Conservation (phyloP, 139 green algal genomes). For the Closterium sp. region DNA sequence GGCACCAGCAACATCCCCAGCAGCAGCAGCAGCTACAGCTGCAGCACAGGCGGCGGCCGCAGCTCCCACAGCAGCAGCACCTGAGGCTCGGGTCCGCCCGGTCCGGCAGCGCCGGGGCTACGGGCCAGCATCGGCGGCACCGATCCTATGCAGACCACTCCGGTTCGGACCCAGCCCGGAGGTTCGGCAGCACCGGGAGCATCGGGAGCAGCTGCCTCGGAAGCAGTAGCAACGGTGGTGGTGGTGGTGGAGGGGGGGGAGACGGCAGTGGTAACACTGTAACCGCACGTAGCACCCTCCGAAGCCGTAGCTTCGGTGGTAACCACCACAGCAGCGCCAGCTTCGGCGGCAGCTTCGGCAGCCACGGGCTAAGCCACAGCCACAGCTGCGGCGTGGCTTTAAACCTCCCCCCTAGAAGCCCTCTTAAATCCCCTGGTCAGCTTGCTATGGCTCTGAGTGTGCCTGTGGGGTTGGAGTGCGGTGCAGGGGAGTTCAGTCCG, state of each 20-base stretch:
- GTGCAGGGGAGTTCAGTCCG: background rate
- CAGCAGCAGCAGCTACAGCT: background rate
- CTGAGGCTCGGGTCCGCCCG: background rate
- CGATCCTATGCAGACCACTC: background rate
- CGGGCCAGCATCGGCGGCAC: too few relatives aligned
- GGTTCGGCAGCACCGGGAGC: background rate
- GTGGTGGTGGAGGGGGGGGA: background rate
- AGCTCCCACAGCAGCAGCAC: background rate
- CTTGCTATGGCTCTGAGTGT: background rate
- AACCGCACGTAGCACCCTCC: background rate
- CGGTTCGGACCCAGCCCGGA: background rate
- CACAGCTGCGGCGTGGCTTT: background rate
- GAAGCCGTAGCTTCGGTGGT: background rate
- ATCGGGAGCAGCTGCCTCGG: background rate
- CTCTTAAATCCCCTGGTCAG: background rate
- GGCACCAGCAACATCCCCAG: background rate
- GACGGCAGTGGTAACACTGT: background rate
- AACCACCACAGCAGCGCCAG: background rate
- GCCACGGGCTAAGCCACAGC: background rate
- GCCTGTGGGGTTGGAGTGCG: background rate
- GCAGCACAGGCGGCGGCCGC: background rate
- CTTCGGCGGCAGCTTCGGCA: background rate
- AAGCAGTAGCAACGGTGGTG: background rate
- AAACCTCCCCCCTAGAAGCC: background rate
- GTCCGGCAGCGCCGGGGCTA: background rate